Conservation (phyloP, 2,329 filamentous ascomycete genomes). For the Hymenoscyphus linearis region DNA sequence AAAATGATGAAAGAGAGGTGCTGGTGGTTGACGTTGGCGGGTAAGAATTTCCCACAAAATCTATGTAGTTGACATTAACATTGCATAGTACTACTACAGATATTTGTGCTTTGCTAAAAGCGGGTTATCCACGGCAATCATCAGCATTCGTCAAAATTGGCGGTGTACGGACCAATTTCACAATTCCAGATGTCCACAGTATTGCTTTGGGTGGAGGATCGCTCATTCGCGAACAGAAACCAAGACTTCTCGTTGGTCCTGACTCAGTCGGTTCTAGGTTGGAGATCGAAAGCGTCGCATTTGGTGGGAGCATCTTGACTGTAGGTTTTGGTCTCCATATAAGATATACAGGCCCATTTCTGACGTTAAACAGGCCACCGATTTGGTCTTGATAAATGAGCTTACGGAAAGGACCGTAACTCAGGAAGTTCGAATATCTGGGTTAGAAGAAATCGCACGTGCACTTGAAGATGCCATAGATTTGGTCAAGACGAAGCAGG, state of each 20-base stretch:
- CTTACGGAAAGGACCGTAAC: conserved; percentile 20
- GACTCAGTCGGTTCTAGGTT: conserved; percentile 50
- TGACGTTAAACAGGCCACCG: conserved; percentile 6
- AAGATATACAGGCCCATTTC: conserved; percentile 11
- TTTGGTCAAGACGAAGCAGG: conserved; percentile 50
- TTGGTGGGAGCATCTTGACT: conserved; percentile 48
- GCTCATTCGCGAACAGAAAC: conserved; percentile 30
- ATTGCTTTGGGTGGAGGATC: conserved; percentile 54
- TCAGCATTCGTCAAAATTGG: conserved; percentile 53
- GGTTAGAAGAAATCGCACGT: conserved; percentile 51
- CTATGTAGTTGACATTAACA: conserved; percentile 6
- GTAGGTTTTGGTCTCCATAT: conserved; percentile 40
- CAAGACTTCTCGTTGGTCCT: conserved; percentile 40
- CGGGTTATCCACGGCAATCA: conserved; percentile 55
- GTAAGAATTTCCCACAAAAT: conserved; percentile 12
- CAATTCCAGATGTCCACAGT: conserved; percentile 50
- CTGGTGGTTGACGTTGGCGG: conserved; percentile 52
- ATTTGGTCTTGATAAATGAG: conserved; percentile 11
- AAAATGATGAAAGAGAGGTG: conserved; percentile 23
- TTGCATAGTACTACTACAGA: conserved; percentile 51
- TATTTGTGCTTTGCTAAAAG: conserved; percentile 51
- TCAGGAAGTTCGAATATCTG: conserved; percentile 42
- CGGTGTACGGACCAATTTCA: conserved; percentile 54
- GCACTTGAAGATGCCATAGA: conserved; percentile 43
- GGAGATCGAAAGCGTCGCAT: conserved; percentile 42